Evolutionary conservation across 2,329 filamentous ascomycete species (phyloP), one percentile per base, ranked within the genome.

Genomic region (Chaetomium olivaceum): DNA sequence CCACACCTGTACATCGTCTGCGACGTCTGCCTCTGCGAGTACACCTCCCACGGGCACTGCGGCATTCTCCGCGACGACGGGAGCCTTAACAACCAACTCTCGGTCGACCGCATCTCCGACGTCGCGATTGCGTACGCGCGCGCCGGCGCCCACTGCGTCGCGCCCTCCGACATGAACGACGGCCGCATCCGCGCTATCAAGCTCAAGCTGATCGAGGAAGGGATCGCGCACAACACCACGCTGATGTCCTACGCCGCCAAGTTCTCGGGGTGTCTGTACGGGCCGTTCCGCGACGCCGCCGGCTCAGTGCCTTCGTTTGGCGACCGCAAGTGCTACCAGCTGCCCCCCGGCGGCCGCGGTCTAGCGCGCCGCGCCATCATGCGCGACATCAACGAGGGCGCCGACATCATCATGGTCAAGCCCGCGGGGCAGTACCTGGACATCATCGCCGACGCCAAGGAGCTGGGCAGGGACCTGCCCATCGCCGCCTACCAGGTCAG

Each of bases 391-490:
- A 85, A 85, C 69, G 95, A 99, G 80, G 95, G 95, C 29, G 95
- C 95, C 23, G 95, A 99, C 75, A 92, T 97, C 72, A 97, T 99
- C 79, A 97, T 99, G 94, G 95, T 99, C 68, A 99, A 99, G 84
- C 95, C 95, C 2, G 95, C 95, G 11, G 91, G 91, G 73, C 92
- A 94, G 78, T 99, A 97, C 77, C 85, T 99, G 55, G 95, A 99
- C 79, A 97, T 99, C 73, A 98, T 99, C 77, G 92, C 91, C 71
- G 95, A 99, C 75, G 95, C 95, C 61, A 98, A 97, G 82, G 93
- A 97, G 62, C 85, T 98, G 62, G 94, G 92, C 66, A 90, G 89
- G 76, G 93, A 98, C 77, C 84, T 98, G 77, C 95, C 95, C 2
- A 85, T 99, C 43, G 94, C 95, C 1, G 94, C 95, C 25, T 99